Evolutionary conservation across 495 filamentous ascomycete genomes (phyloP).

Genomic region (Aspergillus olivimuriae): DNA sequence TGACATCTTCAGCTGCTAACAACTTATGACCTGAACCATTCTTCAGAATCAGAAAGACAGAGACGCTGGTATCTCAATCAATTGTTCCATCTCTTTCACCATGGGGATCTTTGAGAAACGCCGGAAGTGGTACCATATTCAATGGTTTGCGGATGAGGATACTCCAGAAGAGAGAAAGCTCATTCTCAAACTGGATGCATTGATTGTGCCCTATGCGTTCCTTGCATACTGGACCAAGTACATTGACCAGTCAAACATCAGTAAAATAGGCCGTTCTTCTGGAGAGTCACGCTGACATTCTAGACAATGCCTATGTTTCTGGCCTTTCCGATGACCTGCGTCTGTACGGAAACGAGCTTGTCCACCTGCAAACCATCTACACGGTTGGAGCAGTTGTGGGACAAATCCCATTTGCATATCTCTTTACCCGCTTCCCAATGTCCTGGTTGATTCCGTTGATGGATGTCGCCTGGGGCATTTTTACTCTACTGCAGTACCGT

Average conservation of each 20-base stretch:
- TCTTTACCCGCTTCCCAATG: conserved; percentile 46
- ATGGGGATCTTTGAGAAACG: not conserved
- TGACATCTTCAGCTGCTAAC: too few species aligned
- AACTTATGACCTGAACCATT: too few species aligned
- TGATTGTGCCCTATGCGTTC: conserved; percentile 36
- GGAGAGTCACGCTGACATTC: too few species aligned
- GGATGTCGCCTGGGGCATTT: conserved; percentile 41
- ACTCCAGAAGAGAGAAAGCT: conserved; percentile 34
- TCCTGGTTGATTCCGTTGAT: conserved; percentile 38
- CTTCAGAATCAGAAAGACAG: too few species aligned
- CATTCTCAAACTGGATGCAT: conserved; percentile 39
- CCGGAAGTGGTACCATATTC: conserved; percentile 28
- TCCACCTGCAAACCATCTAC: conserved; percentile 43
- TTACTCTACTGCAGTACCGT: conserved; percentile 41
- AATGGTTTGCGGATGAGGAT: conserved; percentile 38
- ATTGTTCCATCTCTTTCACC: not conserved
- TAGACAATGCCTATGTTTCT: conserved; percentile 26
- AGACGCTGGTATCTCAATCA: too few species aligned
- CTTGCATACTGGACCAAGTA: conserved; percentile 44
- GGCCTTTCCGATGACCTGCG: conserved; percentile 21
- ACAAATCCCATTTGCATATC: conserved; percentile 44
- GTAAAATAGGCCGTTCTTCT: too few species aligned
- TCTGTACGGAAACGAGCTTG: conserved; percentile 42
- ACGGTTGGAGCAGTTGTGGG: conserved; percentile 45
- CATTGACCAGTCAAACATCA: conserved; percentile 36